Conservation (phyloP, 1,284 basidiomycete species). For the Mycosarcoma mackinlayi region DNA sequence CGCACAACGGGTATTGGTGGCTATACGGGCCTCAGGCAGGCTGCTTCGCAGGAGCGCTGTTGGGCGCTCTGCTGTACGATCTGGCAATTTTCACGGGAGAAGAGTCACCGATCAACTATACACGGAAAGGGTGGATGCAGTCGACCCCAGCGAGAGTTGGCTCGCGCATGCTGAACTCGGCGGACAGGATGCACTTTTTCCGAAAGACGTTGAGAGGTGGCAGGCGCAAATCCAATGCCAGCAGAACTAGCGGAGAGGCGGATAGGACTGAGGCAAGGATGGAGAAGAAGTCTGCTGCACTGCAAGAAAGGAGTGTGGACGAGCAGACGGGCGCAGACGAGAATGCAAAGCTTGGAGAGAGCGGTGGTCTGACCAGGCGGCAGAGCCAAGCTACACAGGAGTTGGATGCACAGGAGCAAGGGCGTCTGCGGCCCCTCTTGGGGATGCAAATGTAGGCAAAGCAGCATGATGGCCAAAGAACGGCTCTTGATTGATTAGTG, state of each 20-base stretch:
- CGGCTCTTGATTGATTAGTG: too few relatives aligned
- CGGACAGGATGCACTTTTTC: slow-evolving; percentile 14
- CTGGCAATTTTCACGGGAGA: slow-evolving; percentile 66
- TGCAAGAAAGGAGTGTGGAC: not conserved
- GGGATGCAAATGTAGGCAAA: not conserved
- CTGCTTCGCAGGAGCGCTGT: slow-evolving; percentile 62
- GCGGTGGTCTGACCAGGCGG: slow-evolving; percentile 2
- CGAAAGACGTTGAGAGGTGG: not conserved
- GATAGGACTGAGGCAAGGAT: too few relatives aligned
- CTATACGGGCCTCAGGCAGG: slow-evolving; percentile 75
- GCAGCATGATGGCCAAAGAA: not conserved
- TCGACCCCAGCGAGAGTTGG: slow-evolving; percentile 25
- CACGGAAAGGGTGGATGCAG: slow-evolving; percentile 27
- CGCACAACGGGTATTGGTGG: slow-evolving; percentile 77
- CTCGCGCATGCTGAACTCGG: slow-evolving; percentile 17
- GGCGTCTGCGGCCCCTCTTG: not conserved
- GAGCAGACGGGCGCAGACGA: not conserved
- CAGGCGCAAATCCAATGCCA: not conserved
- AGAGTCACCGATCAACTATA: slow-evolving; percentile 64
- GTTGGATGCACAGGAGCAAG: slow-evolving; percentile 29
- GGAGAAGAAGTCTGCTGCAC: not conserved
- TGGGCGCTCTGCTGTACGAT: slow-evolving; percentile 68
- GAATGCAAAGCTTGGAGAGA: not conserved
- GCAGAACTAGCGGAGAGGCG: not conserved
- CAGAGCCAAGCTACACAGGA: slow-evolving; percentile 12